Conservation (phyloP, 2,329 filamentous ascomycete genomes). For the Xylaria sp. region DNA sequence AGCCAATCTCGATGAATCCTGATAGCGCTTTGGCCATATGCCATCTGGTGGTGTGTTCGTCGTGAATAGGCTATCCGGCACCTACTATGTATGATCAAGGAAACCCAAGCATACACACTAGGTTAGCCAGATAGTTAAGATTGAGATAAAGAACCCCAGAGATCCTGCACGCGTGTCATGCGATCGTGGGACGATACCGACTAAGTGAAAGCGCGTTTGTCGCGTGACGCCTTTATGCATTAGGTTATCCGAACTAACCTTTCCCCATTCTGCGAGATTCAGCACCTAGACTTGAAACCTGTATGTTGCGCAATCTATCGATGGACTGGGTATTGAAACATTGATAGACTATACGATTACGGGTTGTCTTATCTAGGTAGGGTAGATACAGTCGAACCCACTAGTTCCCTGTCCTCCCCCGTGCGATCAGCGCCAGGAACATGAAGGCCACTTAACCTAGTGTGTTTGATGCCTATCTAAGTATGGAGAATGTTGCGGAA, state of each 20-base stretch:
- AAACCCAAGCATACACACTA: slow-evolving; percentile 1
- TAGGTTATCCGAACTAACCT: slow-evolving; percentile 23
- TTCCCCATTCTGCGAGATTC: slow-evolving; percentile 25
- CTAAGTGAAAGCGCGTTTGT: slow-evolving; percentile 32
- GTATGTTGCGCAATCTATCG: slow-evolving; percentile 4
- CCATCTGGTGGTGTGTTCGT: slow-evolving; percentile 24
- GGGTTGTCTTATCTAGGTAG: neutral
- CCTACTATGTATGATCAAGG: neutral
- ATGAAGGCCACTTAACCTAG: slow-evolving; percentile 6
- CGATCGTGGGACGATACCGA: slow-evolving; percentile 32
- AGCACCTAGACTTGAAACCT: slow-evolving; percentile 15
- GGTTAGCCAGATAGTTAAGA: neutral
- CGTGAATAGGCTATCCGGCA: slow-evolving; percentile 10
- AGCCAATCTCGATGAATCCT: slow-evolving; percentile 21
- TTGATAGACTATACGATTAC: slow-evolving; percentile 9
- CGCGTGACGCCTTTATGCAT: slow-evolving; percentile 33
- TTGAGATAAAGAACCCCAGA: slow-evolving; percentile 3
- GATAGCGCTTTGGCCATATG: slow-evolving; percentile 4
- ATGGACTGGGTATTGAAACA: neutral
- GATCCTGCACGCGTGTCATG: slow-evolving; percentile 24
- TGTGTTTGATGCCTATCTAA: neutral
- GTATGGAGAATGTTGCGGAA: slow-evolving; percentile 23
- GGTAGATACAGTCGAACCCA: slow-evolving; percentile 6
- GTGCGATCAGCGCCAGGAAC: slow-evolving; percentile 20
- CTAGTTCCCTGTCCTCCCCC: slow-evolving; percentile 10